phyloP scores from a whole-genome alignment of 1,284 basidiomycete genomes.

The Termitomyces sp. region DNA sequence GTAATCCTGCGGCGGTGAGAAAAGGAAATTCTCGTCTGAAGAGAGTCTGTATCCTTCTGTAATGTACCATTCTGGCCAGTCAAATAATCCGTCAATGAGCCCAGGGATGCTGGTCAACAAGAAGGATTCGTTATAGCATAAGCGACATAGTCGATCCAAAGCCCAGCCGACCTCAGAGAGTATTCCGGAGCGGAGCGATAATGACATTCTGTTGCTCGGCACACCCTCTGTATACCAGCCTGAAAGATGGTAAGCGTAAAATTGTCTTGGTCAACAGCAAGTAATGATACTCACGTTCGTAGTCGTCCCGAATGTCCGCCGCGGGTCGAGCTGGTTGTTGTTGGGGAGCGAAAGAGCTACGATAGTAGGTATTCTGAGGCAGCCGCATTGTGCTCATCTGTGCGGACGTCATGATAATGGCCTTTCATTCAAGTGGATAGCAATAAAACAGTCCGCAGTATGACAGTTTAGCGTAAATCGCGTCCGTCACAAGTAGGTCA shows the following conservation, averaged over 20 bases:
- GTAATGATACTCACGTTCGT: constrained; percentile 53
- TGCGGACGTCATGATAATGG: constrained; percentile 10
- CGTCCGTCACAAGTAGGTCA: constrained; percentile 12
- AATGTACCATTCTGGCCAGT: constrained; percentile 77
- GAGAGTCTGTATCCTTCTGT: constrained; percentile 43
- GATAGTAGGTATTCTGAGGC: constrained; percentile 23
- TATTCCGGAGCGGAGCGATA: constrained; percentile 74
- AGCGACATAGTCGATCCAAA: constrained; percentile 68
- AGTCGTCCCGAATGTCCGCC: constrained; percentile 63
- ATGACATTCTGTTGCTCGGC: constrained; percentile 74
- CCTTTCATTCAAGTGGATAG: background rate
- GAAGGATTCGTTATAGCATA: constrained; percentile 74
- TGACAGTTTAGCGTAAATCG: background rate
- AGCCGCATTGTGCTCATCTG: constrained; percentile 14
- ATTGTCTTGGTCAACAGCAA: background rate
- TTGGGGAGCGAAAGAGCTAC: constrained; percentile 17
- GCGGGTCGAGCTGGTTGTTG: constrained; percentile 19
- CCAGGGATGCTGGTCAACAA: constrained; percentile 64
- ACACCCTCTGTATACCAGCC: constrained; percentile 77
- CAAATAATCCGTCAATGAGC: constrained; percentile 72
- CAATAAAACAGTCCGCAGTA: background rate
- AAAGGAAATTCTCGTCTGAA: constrained; percentile 40
- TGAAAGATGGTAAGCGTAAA: constrained; percentile 22
- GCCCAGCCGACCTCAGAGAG: constrained; percentile 76
- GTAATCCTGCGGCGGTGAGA: constrained; percentile 47